Evolutionary conservation across 768 basidiomycete species (phyloP), one percentile per base, ranked within the genome.

Genomic region (Mrakia frigida): DNA sequence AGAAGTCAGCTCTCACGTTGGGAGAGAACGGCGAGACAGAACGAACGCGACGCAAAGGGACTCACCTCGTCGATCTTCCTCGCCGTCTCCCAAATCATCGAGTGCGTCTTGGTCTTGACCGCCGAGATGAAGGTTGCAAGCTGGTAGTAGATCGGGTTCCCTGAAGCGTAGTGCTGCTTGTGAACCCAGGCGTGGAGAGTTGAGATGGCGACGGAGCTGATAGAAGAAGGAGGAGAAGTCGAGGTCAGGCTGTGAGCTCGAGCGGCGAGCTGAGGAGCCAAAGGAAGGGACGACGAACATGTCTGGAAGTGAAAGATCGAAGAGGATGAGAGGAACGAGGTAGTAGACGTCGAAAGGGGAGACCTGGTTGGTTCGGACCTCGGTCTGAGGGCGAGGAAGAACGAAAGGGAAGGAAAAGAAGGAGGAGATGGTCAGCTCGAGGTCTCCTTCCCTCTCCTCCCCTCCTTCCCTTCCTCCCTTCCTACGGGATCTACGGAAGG

Each of bases 381-480:
- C 35, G 16, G 7, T 16, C 65, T 68, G 37, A 65, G 10, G 33
- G 10, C 6, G 56, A 31, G n/a, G 4, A 18, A 9, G 60, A 28
- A 31, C 4, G n/a, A n/a, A 39, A 68, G 14, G 37, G 10, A 14
- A 39, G 39, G n/a, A 67, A 23, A 21, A 67, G 18, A 13, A 14
- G 18, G 63, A 67, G 61, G 25, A 39, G 65, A 68, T n/a, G 61
- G 61, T 63, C 28, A 63, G 61, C 61, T 63, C 31, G 61, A 63
- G 61, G 13, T 56, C 25, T 11, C 3, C 23, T 25, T 56, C 10
- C 53, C 53, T 56, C 53, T 25, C 53, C 23, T n/a, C 53, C 25
- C 53, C 53, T 11, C 11, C 43, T 11, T 43, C 10, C 43, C 43
- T 14, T 43, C 3, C 11, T 43, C 43, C 43, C n/a, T n/a, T n/a